Conservation (phyloP, 208 protist species). For the Phytomonas sp. region DNA sequence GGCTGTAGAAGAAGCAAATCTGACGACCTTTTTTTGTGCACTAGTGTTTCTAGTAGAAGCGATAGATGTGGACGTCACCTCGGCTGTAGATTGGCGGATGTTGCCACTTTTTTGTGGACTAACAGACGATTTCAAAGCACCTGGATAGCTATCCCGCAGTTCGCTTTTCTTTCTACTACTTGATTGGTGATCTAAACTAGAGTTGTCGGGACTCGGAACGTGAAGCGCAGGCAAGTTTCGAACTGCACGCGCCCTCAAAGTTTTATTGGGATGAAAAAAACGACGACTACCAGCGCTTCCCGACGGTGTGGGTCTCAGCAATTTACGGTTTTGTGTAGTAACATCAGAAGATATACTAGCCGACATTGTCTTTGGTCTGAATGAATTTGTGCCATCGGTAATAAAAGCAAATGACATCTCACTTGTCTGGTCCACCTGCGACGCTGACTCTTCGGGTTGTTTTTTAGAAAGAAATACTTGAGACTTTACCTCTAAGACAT, state of each 20-base stretch:
- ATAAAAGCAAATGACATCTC: neutral
- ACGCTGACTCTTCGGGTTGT: neutral
- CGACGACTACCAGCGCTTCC: neutral
- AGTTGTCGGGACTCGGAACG: neutral
- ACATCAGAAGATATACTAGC: neutral
- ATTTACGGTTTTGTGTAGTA: neutral
- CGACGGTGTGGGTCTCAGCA: neutral
- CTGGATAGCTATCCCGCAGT: neutral
- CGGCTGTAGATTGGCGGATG: neutral
- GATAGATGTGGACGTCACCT: neutral
- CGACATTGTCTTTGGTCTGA: neutral
- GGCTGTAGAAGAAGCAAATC: neutral
- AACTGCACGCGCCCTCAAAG: neutral
- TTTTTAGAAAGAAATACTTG: neutral
- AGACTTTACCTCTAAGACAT: neutral
- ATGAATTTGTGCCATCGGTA: neutral
- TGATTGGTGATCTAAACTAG: neutral
- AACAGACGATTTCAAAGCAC: neutral
- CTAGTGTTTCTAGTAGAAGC: neutral
- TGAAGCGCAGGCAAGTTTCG: constrained; percentile 1
- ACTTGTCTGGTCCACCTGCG: neutral
- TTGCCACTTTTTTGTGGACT: neutral
- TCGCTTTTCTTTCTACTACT: neutral
- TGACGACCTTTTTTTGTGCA: neutral
- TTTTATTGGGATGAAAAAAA: neutral